Evolutionary conservation across 148 eudicot genomes (phyloP), one percentile per base, ranked within the genome.

Genomic region (Selenicereus undatus): DNA sequence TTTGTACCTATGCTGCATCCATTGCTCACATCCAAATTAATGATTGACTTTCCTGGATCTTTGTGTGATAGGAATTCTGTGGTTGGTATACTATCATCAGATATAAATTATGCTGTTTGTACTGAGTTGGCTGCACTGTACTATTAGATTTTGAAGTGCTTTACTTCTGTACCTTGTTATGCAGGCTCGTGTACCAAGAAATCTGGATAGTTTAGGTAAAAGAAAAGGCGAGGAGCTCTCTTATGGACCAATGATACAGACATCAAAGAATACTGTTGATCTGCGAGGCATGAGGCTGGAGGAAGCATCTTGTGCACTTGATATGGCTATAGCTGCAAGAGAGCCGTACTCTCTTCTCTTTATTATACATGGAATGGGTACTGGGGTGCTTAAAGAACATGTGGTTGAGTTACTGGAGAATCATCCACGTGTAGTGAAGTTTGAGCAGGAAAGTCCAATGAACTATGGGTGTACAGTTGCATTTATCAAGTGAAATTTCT

Each of bases 381-480:
- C 97, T 65, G 99, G 99, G 68, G 89, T 84, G 77, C 79, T 93
- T 75, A 92, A 93, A 88, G 97, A 92, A 78, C 75, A 85, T 80
- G 87, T 86, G 7, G 78, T 90, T 78, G 82, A 91, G 82, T 82
- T 91, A 85, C 79, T 95, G 81, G 90, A 62, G 83, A 87, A 90
- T n/a, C 92, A 93, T 88, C 90, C 86, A 3, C 97, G 91, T 24
- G 77, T 95, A 85, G 85, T 79, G 71, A 95, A 91, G 86, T 93
- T 95, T 86, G 97, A 93, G 78, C 97, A 92, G 87, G 97, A 95
- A 80, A 93, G 90, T 86, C 90, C 93, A 16, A 82, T 88, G 90
- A 95, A 93, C 83, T 93, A 91, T 84, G 98, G 97, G n/a, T 95
- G 98, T 88, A 95, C 97, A 79, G 93, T 91, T 86, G 99, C 97